Percentiles rank a stretch among this genome's conserved stretches.
Conservation (phyloP, 2,329 filamentous ascomycete species). For the Albifimbria verrucaria region DNA sequence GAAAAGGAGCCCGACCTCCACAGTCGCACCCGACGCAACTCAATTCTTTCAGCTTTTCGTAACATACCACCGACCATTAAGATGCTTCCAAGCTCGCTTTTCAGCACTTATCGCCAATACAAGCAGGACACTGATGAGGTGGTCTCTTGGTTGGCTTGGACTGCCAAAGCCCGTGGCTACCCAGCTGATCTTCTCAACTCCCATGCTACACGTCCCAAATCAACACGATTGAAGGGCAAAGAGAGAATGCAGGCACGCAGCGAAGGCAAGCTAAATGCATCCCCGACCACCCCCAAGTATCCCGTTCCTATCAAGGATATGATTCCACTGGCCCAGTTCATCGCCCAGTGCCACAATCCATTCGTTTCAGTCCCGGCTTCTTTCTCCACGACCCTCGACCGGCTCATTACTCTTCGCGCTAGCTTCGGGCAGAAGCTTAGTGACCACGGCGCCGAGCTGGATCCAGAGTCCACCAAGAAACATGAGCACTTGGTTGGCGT, state of each 20-base stretch:
- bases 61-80: too few relatives aligned
- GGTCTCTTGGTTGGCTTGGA: conserved; percentile 38
- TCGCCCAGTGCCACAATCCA: conserved; percentile 18
- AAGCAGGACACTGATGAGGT: conserved; percentile 38
- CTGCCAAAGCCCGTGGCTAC: conserved; percentile 32
- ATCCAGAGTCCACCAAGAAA: conserved; percentile 18
- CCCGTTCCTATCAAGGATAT: conserved; percentile 35
- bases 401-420: conserved; percentile 32
- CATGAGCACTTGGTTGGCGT: conserved; percentile 32
- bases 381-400: conserved; percentile 28
- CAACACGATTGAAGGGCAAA: conserved; percentile 22
- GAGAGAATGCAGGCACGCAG: conserved; percentile 13
- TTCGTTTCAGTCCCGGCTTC: conserved; percentile 22
- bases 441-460: conserved; percentile 8
- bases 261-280: conserved; percentile 16
- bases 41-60: too few relatives aligned
- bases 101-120: conserved; percentile 33
- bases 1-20: too few relatives aligned
- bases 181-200: conserved; percentile 14
- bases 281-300: conserved; percentile 18
- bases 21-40: too few relatives aligned
- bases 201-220: background rate
- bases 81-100: conserved; percentile 18
- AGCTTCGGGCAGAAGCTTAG: conserved; percentile 20
- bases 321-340: conserved; percentile 32